Evolutionary conservation across 306 rosid genomes (phyloP).

Genomic region (Glycine soja): DNA sequence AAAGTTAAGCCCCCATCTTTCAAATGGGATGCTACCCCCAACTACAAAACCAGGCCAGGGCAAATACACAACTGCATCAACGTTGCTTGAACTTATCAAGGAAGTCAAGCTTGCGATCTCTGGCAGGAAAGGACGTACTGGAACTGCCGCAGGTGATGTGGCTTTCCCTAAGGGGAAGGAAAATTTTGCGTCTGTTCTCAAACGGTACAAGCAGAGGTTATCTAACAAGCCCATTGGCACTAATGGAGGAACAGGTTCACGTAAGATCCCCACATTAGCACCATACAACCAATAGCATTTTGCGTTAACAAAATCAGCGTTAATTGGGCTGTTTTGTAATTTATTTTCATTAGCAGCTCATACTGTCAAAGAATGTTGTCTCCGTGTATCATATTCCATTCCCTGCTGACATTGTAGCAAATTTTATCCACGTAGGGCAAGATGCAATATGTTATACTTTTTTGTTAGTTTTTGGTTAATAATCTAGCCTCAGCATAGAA

Average conservation of each 20-base stretch:
- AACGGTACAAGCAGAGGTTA: constrained; percentile 86
- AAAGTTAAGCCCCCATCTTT: constrained; percentile 65
- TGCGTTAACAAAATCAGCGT: constrained; percentile 20
- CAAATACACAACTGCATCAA: constrained; percentile 74
- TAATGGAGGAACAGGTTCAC: constrained; percentile 52
- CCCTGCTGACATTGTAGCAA: constrained; percentile 8
- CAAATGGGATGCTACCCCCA: constrained; percentile 72
- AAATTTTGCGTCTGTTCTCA: constrained; percentile 88
- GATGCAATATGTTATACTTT: constrained; percentile 38
- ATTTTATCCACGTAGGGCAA: constrained; percentile 39
- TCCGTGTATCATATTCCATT: constrained; percentile 48
- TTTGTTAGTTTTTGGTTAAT: neutral
- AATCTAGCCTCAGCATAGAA: too few species aligned
- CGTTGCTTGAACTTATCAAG: constrained; percentile 72
- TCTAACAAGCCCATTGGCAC: constrained; percentile 63
- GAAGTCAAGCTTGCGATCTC: constrained; percentile 88
- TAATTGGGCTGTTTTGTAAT: constrained; percentile 31
- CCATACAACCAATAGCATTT: constrained; percentile 50
- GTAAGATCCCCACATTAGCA: constrained; percentile 42
- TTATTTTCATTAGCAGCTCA: constrained; percentile 43
- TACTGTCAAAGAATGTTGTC: constrained; percentile 35
- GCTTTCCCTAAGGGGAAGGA: constrained; percentile 93
- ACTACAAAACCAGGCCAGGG: constrained; percentile 80
- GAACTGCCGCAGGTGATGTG: constrained; percentile 95
- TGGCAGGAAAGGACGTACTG: constrained; percentile 80